Conservation (phyloP, 2,329 filamentous ascomycete species). For the Cucurbitaria berberidis region DNA sequence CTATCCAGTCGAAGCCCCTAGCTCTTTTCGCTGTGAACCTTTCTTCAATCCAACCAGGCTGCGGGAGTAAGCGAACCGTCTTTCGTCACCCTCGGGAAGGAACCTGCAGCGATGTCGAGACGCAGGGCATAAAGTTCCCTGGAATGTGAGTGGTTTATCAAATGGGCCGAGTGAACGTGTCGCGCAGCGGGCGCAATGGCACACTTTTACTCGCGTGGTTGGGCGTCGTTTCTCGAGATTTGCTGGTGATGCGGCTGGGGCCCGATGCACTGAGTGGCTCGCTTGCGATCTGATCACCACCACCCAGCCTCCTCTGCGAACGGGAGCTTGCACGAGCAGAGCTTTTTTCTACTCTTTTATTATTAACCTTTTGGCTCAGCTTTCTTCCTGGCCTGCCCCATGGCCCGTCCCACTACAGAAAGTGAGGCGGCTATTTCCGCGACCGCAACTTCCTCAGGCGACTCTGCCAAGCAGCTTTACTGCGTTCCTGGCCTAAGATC, state of each 20-base stretch:
- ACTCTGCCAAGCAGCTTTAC: slow-evolving; percentile 18
- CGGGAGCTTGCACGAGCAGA: slow-evolving; percentile 9
- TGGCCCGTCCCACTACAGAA: background rate
- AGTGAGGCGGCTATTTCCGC: slow-evolving; percentile 16
- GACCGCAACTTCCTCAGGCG: slow-evolving; percentile 25
- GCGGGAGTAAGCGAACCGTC: slow-evolving; percentile 15
- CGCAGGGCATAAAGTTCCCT: slow-evolving; percentile 16
- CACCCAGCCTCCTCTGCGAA: slow-evolving; percentile 24
- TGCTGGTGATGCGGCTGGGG: slow-evolving; percentile 26
- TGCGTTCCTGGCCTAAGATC: slow-evolving; percentile 17
- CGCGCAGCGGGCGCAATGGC: slow-evolving; percentile 21
- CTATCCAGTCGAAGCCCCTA: too few species aligned
- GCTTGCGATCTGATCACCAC: slow-evolving; percentile 20
- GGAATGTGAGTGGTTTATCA: slow-evolving; percentile 3
- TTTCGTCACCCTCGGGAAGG: slow-evolving; percentile 12
- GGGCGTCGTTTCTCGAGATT: slow-evolving; percentile 28
- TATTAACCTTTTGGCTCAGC: too few species aligned
- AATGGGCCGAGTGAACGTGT: slow-evolving; percentile 15
- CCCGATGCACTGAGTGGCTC: slow-evolving; percentile 34
- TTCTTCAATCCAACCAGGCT: slow-evolving; percentile 4
- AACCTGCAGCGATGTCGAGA: slow-evolving; percentile 18
- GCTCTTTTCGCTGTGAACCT: too few species aligned
- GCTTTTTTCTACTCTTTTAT: too few species aligned
- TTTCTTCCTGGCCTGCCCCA: background rate
- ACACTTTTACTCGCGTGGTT: slow-evolving; percentile 34